Base-by-base conservation (phyloP, 2,329 filamentous ascomycete genomes). In the Mollisiaceae sp. region DNA sequence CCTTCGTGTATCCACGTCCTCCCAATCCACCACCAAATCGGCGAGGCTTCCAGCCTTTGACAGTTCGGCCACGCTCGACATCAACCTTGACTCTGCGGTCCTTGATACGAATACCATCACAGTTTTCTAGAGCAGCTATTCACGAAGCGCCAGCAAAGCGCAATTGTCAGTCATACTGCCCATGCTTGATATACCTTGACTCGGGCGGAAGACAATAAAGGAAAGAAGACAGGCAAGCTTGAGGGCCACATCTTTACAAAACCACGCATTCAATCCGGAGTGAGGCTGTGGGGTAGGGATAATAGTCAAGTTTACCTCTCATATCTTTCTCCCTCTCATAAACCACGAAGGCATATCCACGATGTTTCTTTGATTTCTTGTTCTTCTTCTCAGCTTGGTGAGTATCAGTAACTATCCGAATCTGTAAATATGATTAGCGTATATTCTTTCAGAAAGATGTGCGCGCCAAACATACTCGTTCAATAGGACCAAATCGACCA, bases 301-400 rank as follows among this genome's bases (percentile, higher is more conserved):
- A 78, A 77, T 81, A 78, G 78, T 76, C 77, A 79, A 56, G 80
- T 82, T 88, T 96, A 97, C 94, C 93, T 93, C 96, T 96, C 94
- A 98, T 97, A 78, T 98, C 95, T 80, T 94, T 94, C 81, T 98
- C 95, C 78, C 92, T 90, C 80, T 98, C 94, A 77, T 94, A 99
- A 62, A 98, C 92, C 72, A 99, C 91, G 77, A 99, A 99, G 67
- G 93, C 95, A 79, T 99, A 99, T 68, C 95, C 95, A 75, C 90
- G 86, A 76, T 96, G 92, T 59, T 89, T 82, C 81, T 93, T 93
- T 76, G 90, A 90, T 77, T 92, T 89, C 80, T 94, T 93, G 74
- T 90, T 91, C 64, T 85, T 87, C 78, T 85, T 90, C 75, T 86
- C 86, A 72, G 85, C 80, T 67, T 88, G 85, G 72, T 92, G 88